Percentiles rank a stretch among this genome's conserved stretches.
These are phyloP conservation scores for Populus hybrid DNA, from an alignment of 441 rosid species.

Conservation along the genomic window DNA sequence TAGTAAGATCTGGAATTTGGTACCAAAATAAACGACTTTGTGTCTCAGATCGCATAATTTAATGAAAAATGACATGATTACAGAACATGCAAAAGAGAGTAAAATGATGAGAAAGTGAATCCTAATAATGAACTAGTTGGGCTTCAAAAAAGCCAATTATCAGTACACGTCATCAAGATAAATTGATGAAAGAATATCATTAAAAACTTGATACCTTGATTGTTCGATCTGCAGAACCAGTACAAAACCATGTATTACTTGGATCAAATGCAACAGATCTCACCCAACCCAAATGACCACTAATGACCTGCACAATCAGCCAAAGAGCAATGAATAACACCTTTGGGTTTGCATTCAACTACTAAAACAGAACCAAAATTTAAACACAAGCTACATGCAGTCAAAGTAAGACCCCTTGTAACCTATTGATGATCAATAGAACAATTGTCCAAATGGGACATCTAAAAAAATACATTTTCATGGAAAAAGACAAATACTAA, in stretches of 20 bases:
- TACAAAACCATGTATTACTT: constrained; percentile 92
- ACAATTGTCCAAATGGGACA: neutral
- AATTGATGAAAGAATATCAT: constrained; percentile 4
- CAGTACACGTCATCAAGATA: neutral
- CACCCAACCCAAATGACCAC: constrained; percentile 99
- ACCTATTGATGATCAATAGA: neutral
- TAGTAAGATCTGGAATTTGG: neutral
- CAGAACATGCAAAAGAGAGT: neutral
- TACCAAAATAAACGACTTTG: neutral
- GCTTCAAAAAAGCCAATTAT: neutral
- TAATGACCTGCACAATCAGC: constrained; percentile 52
- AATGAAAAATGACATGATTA: constrained; percentile 1
- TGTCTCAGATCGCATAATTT: neutral
- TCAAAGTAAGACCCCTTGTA: neutral
- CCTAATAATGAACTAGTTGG: neutral
- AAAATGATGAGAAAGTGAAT: neutral
- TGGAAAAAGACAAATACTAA: neutral
- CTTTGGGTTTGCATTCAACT: neutral
- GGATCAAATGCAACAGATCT: constrained; percentile 95
- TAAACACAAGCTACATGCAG: neutral
- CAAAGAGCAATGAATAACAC: neutral
- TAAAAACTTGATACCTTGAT: constrained; percentile 58
- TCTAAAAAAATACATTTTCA: too few species aligned
- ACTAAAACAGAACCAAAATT: neutral
- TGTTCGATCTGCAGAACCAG: constrained; percentile 98